phyloP scores from a whole-genome alignment of 345 rosid genomes.

The Durio zibethinus region DNA sequence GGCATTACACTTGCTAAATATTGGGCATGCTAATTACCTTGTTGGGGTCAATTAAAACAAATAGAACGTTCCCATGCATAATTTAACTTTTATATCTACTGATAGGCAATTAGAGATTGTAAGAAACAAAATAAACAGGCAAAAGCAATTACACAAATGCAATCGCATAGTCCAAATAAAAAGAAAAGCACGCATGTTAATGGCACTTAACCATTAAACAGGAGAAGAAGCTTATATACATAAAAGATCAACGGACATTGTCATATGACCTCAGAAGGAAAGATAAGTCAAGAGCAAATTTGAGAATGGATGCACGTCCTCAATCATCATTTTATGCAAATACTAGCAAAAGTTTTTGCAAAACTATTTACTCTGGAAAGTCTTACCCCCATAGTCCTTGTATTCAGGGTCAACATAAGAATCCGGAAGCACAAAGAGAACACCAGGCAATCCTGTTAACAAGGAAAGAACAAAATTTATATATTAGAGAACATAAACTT shows the following conservation, averaged over 20 bases:
- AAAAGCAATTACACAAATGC: neutral
- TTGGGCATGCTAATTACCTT: neutral
- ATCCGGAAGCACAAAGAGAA: constrained; percentile 87
- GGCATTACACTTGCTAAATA: neutral
- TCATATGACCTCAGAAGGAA: neutral
- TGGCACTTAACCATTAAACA: neutral
- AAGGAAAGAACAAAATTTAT: neutral
- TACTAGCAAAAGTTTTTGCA: neutral
- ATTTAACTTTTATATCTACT: neutral
- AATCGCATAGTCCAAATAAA: neutral
- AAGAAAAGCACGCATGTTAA: neutral
- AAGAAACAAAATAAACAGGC: neutral
- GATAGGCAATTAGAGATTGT: neutral
- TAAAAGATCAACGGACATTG: neutral
- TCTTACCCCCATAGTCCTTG: constrained; percentile 92
- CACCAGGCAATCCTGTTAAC: constrained; percentile 73
- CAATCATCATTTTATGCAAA: constrained; percentile 1
- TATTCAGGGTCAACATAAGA: constrained; percentile 87
- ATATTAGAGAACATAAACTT: neutral
- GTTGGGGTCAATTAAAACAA: neutral
- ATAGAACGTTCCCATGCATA: neutral
- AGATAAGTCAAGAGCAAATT: neutral
- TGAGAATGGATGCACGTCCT: neutral
- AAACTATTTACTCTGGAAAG: neutral
- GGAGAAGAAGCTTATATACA: neutral